These are phyloP conservation scores for Margaritispora aquatica DNA, from an alignment of 495 filamentous ascomycete genomes.

Conservation along the genomic window DNA sequence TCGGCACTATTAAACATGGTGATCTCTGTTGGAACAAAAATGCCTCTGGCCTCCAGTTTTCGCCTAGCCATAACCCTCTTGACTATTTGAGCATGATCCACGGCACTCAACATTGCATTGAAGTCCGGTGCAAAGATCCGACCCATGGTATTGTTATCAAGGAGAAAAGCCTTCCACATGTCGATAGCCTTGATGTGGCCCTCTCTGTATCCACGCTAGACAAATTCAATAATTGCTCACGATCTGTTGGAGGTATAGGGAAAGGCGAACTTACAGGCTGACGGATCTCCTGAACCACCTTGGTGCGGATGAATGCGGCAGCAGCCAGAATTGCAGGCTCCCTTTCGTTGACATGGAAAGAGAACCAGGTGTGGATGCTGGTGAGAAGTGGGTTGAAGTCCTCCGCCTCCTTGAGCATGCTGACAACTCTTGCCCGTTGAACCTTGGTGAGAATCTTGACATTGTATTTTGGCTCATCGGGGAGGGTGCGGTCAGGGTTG, in stretches of 20 bases:
- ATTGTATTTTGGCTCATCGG: not conserved
- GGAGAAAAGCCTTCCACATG: not conserved
- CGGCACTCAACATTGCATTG: not conserved
- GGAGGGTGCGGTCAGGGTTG: not conserved
- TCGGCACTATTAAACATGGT: not conserved
- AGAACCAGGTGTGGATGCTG: not conserved
- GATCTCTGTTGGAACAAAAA: not conserved
- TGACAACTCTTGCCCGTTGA: not conserved
- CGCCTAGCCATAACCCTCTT: not conserved
- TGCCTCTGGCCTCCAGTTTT: not conserved
- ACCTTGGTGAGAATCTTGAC: not conserved
- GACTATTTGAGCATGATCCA: not conserved
- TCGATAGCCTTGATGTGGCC: not conserved
- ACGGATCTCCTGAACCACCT: not conserved
- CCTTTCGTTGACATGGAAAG: not conserved
- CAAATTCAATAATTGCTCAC: not conserved
- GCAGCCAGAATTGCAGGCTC: not conserved
- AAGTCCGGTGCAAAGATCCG: not conserved
- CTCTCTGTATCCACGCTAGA: not conserved
- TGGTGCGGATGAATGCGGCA: not conserved
- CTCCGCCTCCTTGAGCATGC: not conserved
- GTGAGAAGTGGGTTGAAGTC: not conserved
- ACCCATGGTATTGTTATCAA: not conserved
- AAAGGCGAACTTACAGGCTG: not conserved
- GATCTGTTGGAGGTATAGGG: no score